Conservation (phyloP, 768 basidiomycete genomes). For the Lentinula sp. region DNA sequence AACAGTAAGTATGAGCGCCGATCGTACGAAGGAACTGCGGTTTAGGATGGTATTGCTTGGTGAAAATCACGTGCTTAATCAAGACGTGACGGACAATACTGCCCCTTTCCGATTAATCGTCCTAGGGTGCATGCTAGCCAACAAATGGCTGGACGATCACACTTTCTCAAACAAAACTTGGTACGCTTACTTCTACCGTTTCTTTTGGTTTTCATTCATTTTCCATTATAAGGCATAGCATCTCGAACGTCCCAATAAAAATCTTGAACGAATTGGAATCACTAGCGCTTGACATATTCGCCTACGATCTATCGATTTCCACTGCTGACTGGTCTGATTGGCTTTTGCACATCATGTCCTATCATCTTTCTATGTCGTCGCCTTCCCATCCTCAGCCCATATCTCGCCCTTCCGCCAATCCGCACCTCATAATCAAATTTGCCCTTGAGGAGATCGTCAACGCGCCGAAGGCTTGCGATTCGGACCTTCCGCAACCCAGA, state of each 20-base stretch:
- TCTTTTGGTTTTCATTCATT: slow-evolving; percentile 6
- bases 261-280: slow-evolving; percentile 68
- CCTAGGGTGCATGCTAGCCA: slow-evolving; percentile 79
- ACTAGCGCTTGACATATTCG: slow-evolving; percentile 63
- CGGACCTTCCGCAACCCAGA: slow-evolving; percentile 33
- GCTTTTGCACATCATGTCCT: slow-evolving; percentile 58
- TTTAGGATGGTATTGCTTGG: slow-evolving; percentile 64
- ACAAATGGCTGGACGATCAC: slow-evolving; percentile 87
- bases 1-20: slow-evolving; percentile 41
- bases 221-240: slow-evolving; percentile 56
- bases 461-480: slow-evolving; percentile 30
- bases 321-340: slow-evolving; percentile 62
- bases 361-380: slow-evolving; percentile 59
- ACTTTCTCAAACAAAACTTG: slow-evolving; percentile 89
- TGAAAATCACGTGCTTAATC: slow-evolving; percentile 36
- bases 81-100: slow-evolving; percentile 46
- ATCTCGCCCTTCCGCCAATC: slow-evolving; percentile 68
- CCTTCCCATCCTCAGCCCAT: slow-evolving; percentile 67
- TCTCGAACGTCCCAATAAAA: slow-evolving; percentile 69
- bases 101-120: slow-evolving; percentile 72
- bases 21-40: slow-evolving; percentile 50
- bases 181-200: slow-evolving; percentile 31
- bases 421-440: slow-evolving; percentile 62
- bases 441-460: slow-evolving; percentile 66
- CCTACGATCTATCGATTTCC: slow-evolving; percentile 65